These are phyloP conservation scores for Blastocystis sp. DNA, from an alignment of 352 stramenopile species.

Conservation along the genomic window DNA sequence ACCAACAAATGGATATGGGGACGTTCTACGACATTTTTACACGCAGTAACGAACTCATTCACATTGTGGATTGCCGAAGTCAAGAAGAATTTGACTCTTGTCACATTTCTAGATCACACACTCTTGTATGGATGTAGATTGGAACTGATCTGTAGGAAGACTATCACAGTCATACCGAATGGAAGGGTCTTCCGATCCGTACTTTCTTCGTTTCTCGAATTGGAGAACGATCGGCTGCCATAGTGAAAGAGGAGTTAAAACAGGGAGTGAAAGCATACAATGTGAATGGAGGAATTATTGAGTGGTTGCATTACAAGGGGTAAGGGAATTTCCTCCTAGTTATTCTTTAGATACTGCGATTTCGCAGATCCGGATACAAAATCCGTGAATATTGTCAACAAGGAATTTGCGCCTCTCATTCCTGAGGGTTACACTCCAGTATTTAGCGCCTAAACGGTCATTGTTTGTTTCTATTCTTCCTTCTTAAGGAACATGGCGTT, in stretches of 20 bases:
- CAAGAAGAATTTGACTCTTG: conserved; percentile 46
- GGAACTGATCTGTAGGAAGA: neutral
- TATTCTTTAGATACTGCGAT: conserved; percentile 30
- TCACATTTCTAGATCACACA: conserved; percentile 16
- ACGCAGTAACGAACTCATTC: conserved; percentile 34
- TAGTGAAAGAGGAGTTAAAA: conserved; percentile 44
- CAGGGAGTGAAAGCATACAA: conserved; percentile 53
- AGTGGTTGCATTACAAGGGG: conserved; percentile 44
- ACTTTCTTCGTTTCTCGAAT: conserved; percentile 58
- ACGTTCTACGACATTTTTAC: conserved; percentile 29
- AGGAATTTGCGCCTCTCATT: conserved; percentile 1
- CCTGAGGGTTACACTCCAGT: neutral
- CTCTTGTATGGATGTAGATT: neutral
- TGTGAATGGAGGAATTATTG: conserved; percentile 41
- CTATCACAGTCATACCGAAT: neutral
- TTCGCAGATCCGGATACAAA: neutral
- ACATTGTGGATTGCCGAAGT: conserved; percentile 23
- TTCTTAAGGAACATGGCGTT: neutral
- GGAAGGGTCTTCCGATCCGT: conserved; percentile 20
- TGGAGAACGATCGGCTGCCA: conserved; percentile 8
- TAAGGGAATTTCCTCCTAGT: neutral
- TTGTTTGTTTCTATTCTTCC: neutral
- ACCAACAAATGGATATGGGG: conserved; percentile 54
- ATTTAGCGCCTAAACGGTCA: neutral
- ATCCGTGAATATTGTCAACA: conserved; percentile 1